Conservation (phyloP, 768 basidiomycete genomes). For the Arthromyces matolae region DNA sequence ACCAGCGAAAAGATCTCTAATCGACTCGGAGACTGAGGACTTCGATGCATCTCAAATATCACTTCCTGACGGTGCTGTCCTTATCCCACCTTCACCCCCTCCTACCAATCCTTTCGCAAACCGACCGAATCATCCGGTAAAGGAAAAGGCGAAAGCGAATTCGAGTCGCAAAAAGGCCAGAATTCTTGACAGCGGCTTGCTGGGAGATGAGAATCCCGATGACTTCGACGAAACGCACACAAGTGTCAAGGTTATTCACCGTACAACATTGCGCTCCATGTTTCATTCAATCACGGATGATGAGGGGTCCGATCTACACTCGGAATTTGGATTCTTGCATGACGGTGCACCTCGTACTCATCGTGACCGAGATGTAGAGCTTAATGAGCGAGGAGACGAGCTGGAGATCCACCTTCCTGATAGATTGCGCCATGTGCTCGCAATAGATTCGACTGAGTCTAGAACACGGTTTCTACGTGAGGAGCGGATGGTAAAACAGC, state of each 20-base stretch:
- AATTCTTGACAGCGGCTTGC: slow-evolving; percentile 26
- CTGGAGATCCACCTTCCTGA: slow-evolving; percentile 63
- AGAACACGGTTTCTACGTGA: slow-evolving; percentile 40
- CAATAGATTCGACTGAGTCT: slow-evolving; percentile 47
- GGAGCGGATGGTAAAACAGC: slow-evolving; percentile 52
- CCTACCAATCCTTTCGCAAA: slow-evolving; percentile 29
- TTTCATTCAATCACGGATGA: slow-evolving; percentile 11
- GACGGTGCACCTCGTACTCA: slow-evolving; percentile 29
- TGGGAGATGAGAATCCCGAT: slow-evolving; percentile 26
- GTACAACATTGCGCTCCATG: slow-evolving; percentile 18
- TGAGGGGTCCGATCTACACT: slow-evolving; percentile 30
- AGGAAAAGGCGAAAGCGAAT: slow-evolving; percentile 32
- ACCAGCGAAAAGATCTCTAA: slow-evolving; percentile 43
- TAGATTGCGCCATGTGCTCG: slow-evolving; percentile 59
- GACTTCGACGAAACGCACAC: slow-evolving; percentile 19
- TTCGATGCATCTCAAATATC: slow-evolving; percentile 11
- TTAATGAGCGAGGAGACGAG: slow-evolving; percentile 29
- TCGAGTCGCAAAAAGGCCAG: slow-evolving; percentile 47
- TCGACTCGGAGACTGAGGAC: slow-evolving; percentile 28
- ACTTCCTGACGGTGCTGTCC: slow-evolving; percentile 23
- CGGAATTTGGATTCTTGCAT: slow-evolving; percentile 31
- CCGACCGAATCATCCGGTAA: slow-evolving; percentile 28
- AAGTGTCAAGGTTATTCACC: slow-evolving; percentile 34
- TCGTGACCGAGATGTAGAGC: slow-evolving; percentile 24
- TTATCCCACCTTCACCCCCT: slow-evolving; percentile 73